These are phyloP conservation scores for Mycena floridula DNA, from an alignment of 768 basidiomycete genomes.

Conservation along the genomic window DNA sequence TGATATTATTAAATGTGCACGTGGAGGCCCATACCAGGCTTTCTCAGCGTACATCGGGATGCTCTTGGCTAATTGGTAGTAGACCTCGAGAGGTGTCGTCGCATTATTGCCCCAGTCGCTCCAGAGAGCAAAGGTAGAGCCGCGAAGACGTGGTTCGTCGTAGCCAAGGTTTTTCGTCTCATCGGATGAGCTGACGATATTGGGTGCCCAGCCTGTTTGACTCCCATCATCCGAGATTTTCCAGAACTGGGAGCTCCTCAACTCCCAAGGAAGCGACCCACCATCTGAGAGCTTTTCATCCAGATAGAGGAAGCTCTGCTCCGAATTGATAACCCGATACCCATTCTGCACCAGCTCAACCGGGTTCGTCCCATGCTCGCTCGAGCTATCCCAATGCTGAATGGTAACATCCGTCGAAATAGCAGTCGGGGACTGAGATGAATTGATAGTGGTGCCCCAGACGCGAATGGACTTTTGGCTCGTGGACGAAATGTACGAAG, in stretches of 20 bases:
- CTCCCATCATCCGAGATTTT: constrained; percentile 21
- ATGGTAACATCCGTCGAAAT: constrained; percentile 35
- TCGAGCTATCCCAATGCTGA: constrained; percentile 37
- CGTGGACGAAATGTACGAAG: constrained; percentile 23
- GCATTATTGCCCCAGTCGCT: constrained; percentile 43
- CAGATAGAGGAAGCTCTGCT: constrained; percentile 28
- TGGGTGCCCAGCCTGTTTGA: constrained; percentile 29
- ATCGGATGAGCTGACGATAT: constrained; percentile 24
- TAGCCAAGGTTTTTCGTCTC: constrained; percentile 24
- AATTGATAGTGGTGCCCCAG: constrained; percentile 38
- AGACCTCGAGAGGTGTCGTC: constrained; percentile 35
- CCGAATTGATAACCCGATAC: constrained; percentile 30
- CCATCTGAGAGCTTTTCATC: constrained; percentile 27
- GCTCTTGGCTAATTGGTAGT: constrained; percentile 35
- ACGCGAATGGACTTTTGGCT: constrained; percentile 32
- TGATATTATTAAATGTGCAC: constrained; percentile 26
- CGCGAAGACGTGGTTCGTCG: constrained; percentile 20
- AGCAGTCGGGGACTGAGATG: constrained; percentile 27
- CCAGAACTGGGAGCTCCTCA: constrained; percentile 24
- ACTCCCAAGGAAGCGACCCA: constrained; percentile 25
- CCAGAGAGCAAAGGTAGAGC: constrained; percentile 32
- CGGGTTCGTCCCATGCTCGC: constrained; percentile 24
- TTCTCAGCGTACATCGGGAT: constrained; percentile 36
- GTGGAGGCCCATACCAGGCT: constrained; percentile 31
- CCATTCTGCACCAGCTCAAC: constrained; percentile 25